A percentile compares a stretch with the other conserved stretches of the same genome.
Evolutionary conservation across 2,329 filamentous ascomycete genomes (phyloP).

Genomic region (Colletotrichum brevisporum): DNA sequence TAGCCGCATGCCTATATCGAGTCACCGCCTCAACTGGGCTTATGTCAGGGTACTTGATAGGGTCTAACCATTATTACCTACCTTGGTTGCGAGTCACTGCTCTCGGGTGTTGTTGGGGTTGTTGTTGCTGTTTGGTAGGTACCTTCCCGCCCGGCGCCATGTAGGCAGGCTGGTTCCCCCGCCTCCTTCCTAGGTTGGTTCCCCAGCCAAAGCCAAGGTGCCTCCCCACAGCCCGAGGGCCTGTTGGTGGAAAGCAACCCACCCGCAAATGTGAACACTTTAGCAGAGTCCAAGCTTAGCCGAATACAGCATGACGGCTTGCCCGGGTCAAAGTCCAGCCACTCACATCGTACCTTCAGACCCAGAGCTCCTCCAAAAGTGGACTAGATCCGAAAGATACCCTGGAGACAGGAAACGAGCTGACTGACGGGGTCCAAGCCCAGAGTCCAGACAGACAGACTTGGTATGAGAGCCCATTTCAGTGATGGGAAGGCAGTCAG

Average conservation of each 20-base stretch:
- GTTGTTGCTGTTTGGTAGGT: not conserved
- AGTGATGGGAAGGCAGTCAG: not conserved
- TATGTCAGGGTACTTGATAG: too few relatives aligned
- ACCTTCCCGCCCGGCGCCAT: not conserved
- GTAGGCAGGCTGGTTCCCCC: not conserved
- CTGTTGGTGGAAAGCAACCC: not conserved
- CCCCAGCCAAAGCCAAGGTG: constrained; percentile 14
- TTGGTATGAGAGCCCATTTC: constrained; percentile 15
- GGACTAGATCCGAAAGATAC: constrained; percentile 9
- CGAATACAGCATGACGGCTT: not conserved
- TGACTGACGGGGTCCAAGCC: constrained; percentile 28
- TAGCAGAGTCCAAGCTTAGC: not conserved
- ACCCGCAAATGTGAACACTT: constrained; percentile 1
- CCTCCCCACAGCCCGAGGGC: too few relatives aligned
- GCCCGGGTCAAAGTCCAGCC: constrained; percentile 19
- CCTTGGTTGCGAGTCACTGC: too few relatives aligned
- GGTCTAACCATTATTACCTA: too few relatives aligned
- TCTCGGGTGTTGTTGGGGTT: too few relatives aligned
- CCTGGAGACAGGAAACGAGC: constrained; percentile 24
- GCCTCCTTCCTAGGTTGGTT: constrained; percentile 14
- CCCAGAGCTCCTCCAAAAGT: not conserved
- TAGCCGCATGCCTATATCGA: too few relatives aligned
- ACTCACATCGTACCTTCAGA: constrained; percentile 13
- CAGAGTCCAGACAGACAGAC: constrained; percentile 21
- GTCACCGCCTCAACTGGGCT: too few relatives aligned